A percentile compares a stretch with the other conserved stretches of the same genome.
phyloP scores from a whole-genome alignment of 371 early-diverging fungal genomes.

The Mortierella sp. region DNA sequence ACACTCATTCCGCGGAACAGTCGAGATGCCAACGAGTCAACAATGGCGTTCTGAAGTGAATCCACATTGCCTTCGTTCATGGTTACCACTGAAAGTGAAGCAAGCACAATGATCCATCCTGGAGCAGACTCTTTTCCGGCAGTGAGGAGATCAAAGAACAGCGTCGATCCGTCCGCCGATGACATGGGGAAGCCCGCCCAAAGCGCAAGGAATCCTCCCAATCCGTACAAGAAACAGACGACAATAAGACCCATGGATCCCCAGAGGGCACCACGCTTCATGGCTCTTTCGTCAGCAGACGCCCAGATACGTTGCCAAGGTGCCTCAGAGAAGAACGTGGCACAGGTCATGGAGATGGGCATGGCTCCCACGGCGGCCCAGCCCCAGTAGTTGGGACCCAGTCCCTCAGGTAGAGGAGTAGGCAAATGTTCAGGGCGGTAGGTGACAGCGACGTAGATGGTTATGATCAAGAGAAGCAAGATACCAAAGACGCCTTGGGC shows the following conservation, averaged over 20 bases:
- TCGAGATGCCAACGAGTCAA: conserved; percentile 60
- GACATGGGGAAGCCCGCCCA: conserved; percentile 59
- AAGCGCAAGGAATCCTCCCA: conserved; percentile 64
- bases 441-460: conserved; percentile 63
- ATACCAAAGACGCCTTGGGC: conserved; percentile 61
- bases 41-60: conserved; percentile 66
- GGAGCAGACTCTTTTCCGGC: conserved; percentile 46
- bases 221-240: conserved; percentile 65
- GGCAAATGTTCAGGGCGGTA: conserved; percentile 59
- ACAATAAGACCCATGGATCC: conserved; percentile 55
- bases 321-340: conserved; percentile 67
- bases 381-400: conserved; percentile 62
- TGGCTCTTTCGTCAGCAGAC: conserved; percentile 58
- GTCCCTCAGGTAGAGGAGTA: conserved; percentile 50
- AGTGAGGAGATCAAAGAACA: conserved; percentile 62
- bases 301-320: conserved; percentile 76
- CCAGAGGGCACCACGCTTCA: conserved; percentile 57
- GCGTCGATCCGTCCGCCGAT: conserved; percentile 40
- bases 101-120: conserved; percentile 58
- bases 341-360: conserved; percentile 61
- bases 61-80: conserved; percentile 71
- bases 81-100: conserved; percentile 51
- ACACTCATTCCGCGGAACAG: conserved; percentile 57
- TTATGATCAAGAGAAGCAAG: conserved; percentile 54
- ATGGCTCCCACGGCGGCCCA: conserved; percentile 61